phyloP scores from a whole-genome alignment of 2,329 filamentous ascomycete species.

The Tolypocladium ovalisporum region DNA sequence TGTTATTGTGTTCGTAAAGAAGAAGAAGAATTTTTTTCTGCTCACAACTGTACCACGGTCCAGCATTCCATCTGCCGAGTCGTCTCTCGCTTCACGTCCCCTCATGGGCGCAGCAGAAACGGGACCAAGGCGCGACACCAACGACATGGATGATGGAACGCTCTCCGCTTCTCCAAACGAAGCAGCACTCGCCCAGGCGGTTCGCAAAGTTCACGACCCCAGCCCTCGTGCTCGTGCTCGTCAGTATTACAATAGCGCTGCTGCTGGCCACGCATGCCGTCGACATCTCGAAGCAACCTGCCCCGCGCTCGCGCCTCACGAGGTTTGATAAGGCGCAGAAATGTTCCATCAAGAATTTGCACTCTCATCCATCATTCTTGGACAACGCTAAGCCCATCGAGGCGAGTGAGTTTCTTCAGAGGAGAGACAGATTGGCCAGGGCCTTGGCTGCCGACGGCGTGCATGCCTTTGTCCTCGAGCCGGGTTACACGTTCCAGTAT shows the following conservation, averaged over 20 bases:
- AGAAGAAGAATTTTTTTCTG: too few species aligned
- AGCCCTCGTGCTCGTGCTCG: neutral
- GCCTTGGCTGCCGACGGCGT: constrained; percentile 34
- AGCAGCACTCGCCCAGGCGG: neutral
- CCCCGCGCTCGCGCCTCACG: neutral
- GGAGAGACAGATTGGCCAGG: constrained; percentile 43
- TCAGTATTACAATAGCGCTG: neutral
- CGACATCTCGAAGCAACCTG: neutral
- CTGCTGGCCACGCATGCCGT: neutral
- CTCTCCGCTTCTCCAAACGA: neutral
- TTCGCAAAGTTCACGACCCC: neutral
- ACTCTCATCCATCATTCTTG: constrained; percentile 38
- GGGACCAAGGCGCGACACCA: neutral
- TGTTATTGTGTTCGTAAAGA: too few species aligned
- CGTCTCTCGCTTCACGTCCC: neutral
- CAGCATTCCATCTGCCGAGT: neutral
- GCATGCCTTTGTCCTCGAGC: constrained; percentile 39
- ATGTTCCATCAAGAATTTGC: constrained; percentile 43
- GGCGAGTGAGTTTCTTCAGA: constrained; percentile 39
- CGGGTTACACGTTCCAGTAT: constrained; percentile 18
- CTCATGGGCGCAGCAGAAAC: neutral
- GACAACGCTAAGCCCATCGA: constrained; percentile 34
- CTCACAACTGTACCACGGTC: too few species aligned
- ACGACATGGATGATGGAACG: neutral
- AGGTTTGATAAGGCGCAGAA: constrained; percentile 8